Evolutionary conservation across 2,329 filamentous ascomycete genomes (phyloP).

Genomic region (Aspergillus proliferans): DNA sequence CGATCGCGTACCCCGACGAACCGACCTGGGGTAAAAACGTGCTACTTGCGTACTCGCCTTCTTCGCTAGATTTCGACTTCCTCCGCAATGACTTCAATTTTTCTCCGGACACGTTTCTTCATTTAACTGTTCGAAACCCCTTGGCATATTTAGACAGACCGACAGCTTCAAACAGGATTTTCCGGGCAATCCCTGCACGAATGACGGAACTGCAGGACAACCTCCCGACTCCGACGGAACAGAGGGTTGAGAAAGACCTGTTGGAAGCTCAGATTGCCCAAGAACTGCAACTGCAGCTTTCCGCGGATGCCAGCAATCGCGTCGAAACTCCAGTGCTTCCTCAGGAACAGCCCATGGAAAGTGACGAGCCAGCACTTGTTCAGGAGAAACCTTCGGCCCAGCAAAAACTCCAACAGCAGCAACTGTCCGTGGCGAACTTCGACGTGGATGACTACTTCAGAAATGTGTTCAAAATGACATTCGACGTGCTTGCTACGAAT

Average conservation of each 20-base stretch:
- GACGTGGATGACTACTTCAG: slow-evolving; percentile 13
- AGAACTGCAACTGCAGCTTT: too few species aligned
- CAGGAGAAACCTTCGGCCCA: background rate
- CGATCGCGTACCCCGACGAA: slow-evolving; percentile 20
- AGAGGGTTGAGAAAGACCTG: background rate
- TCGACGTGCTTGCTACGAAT: slow-evolving; percentile 21
- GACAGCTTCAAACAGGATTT: background rate
- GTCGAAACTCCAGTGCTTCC: too few species aligned
- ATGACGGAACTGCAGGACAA: background rate
- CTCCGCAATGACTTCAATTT: slow-evolving; percentile 8
- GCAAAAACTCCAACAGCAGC: background rate
- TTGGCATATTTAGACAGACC: slow-evolving; percentile 8
- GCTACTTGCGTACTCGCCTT: slow-evolving; percentile 25
- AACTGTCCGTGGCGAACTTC: background rate
- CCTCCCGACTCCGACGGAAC: background rate
- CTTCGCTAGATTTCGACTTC: slow-evolving; percentile 20
- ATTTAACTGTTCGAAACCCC: slow-evolving; percentile 15
- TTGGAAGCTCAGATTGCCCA: too few species aligned
- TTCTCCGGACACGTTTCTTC: slow-evolving; percentile 11
- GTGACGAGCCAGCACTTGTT: background rate
- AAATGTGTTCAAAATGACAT: slow-evolving; percentile 18
- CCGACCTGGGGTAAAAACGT: slow-evolving; percentile 5
- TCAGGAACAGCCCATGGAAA: background rate
- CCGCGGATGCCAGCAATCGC: too few species aligned
- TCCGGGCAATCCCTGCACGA: background rate